Evolutionary conservation across 2,329 filamentous ascomycete species (phyloP).

Genomic region (Aschersonia sp.): DNA sequence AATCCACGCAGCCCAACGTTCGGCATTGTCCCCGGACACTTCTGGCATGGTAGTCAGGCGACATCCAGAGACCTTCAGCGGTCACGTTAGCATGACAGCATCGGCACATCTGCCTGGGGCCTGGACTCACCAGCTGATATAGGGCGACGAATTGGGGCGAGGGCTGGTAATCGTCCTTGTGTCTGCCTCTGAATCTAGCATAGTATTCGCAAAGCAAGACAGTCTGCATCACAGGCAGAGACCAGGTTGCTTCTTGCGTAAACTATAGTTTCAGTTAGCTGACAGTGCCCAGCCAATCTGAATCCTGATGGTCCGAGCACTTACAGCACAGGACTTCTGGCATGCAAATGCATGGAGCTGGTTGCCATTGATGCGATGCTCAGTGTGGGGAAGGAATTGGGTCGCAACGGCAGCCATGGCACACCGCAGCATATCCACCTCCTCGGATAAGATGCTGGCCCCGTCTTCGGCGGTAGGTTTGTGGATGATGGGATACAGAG

Average conservation of each 20-base stretch:
- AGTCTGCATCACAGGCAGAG: slow-evolving; percentile 35
- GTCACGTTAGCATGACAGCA: slow-evolving; percentile 1
- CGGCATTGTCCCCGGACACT: slow-evolving; percentile 8
- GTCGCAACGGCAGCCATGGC: slow-evolving; percentile 44
- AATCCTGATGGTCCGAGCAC: slow-evolving; percentile 10
- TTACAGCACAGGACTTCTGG: slow-evolving; percentile 34
- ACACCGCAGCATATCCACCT: slow-evolving; percentile 28
- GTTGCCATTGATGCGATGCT: slow-evolving; percentile 34
- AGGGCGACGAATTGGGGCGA: slow-evolving; percentile 34
- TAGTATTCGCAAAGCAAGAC: slow-evolving; percentile 41
- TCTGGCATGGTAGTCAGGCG: neutral
- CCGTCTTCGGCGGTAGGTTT: slow-evolving; percentile 26
- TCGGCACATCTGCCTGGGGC: neutral
- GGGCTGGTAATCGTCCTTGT: slow-evolving; percentile 27
- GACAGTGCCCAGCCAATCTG: neutral
- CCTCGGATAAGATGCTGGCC: slow-evolving; percentile 14
- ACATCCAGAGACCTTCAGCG: slow-evolving; percentile 1
- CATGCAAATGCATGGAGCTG: slow-evolving; percentile 36
- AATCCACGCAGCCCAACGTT: slow-evolving; percentile 38
- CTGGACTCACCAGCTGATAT: slow-evolving; percentile 37
- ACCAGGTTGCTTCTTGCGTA: slow-evolving; percentile 21
- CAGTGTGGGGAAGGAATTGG: slow-evolving; percentile 31
- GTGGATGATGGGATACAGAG: slow-evolving; percentile 35
- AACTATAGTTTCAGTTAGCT: slow-evolving; percentile 16
- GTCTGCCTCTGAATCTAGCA: slow-evolving; percentile 37